Percentiles rank a stretch among this genome's conserved stretches.
Evolutionary conservation across 306 rosid species (phyloP).

Genomic region (Rosa multiflora): DNA sequence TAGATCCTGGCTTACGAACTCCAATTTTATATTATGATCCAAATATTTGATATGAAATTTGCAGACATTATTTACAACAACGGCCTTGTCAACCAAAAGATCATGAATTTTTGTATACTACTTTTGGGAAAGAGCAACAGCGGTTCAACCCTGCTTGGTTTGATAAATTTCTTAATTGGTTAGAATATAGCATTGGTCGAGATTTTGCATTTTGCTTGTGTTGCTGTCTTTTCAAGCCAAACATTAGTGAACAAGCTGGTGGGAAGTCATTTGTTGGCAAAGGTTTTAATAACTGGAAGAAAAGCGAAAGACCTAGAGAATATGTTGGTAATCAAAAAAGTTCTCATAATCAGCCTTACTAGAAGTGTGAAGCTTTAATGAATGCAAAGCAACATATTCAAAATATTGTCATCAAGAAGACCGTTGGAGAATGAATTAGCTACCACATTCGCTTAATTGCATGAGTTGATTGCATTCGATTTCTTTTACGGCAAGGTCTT

Average conservation of each 20-base stretch:
- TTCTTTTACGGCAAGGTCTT: background rate
- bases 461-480: background rate
- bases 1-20: no score
- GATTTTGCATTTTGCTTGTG: background rate
- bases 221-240: no score
- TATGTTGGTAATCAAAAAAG: background rate
- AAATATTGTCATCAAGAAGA: background rate
- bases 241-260: background rate
- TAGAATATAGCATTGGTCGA: background rate
- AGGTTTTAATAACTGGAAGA: background rate
- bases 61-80: background rate
- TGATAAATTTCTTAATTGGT: background rate
- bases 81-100: background rate
- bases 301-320: no score
- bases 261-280: background rate
- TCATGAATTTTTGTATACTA: background rate
- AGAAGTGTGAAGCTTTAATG: background rate
- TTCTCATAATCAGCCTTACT: background rate
- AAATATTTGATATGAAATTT: background rate
- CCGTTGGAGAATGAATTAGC: background rate
- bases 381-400: background rate
- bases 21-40: no score
- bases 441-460: background rate
- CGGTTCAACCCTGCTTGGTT: background rate
- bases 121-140: background rate